Conservation (phyloP, 1,284 basidiomycete species). For the Vanrija humicola region DNA sequence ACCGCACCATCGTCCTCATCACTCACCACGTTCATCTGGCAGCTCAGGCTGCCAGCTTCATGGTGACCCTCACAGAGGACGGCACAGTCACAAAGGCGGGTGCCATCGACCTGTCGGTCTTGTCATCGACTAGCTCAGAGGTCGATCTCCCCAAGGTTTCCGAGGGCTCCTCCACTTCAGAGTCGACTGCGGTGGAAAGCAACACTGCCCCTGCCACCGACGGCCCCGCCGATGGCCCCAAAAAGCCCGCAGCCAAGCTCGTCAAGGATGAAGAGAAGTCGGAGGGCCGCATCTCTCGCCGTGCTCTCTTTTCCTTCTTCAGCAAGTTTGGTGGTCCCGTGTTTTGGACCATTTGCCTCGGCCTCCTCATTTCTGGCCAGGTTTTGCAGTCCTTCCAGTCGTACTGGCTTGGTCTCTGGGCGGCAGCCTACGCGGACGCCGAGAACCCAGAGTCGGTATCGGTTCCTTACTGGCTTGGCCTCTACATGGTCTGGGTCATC, state of each 20-base stretch:
- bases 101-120: conserved; percentile 27
- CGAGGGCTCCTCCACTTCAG: conserved; percentile 3
- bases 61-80: conserved; percentile 59
- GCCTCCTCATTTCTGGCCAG: conserved; percentile 34
- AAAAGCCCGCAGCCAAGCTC: conserved; percentile 38
- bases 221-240: conserved; percentile 19
- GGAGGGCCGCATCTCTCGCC: conserved; percentile 54
- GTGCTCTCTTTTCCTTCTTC: conserved; percentile 50
- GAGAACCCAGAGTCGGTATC: conserved; percentile 34
- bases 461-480: conserved; percentile 50
- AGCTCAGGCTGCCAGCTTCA: conserved; percentile 61
- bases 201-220: conserved; percentile 32
- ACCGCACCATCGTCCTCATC: conserved; percentile 65
- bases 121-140: conserved; percentile 12
- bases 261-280: conserved; percentile 61
- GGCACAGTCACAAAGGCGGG: conserved; percentile 47
- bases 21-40: conserved; percentile 69
- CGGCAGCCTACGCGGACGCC: conserved; percentile 55
- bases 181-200: conserved; percentile 43
- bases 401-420: conserved; percentile 62
- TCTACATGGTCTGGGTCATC: conserved; percentile 51
- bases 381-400: conserved; percentile 51
- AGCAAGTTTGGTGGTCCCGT: conserved; percentile 48
- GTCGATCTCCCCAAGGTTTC: conserved; percentile 17
- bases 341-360: conserved; percentile 48